Conservation (phyloP, 345 rosid species). For the Arabidopsis suecica region DNA sequence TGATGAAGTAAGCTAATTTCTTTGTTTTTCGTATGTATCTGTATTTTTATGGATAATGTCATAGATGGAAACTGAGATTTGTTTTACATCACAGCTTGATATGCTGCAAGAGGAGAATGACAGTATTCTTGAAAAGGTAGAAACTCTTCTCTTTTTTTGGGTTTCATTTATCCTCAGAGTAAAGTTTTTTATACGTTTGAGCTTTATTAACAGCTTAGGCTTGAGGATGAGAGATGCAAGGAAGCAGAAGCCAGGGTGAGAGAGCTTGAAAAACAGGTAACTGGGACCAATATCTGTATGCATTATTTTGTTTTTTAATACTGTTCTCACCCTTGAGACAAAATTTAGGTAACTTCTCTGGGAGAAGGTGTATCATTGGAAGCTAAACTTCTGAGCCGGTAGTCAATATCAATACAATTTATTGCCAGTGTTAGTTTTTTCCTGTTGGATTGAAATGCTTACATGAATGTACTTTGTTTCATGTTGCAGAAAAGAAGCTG, state of each 20-base stretch:
- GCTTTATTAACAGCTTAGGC: conserved; percentile 67
- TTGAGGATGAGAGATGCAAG: conserved; percentile 83
- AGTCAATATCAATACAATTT: conserved; percentile 25
- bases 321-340: conserved; percentile 28
- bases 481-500: conserved; percentile 89
- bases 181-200: conserved; percentile 20
- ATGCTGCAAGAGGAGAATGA: conserved; percentile 94
- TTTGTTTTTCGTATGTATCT: conserved; percentile 2
- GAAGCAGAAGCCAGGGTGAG: conserved; percentile 91
- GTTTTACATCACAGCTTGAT: conserved; percentile 67
- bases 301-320: conserved; percentile 4
- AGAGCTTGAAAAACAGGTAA: conserved; percentile 99
- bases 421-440: not conserved
- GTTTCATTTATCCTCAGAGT: not conserved
- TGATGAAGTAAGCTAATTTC: conserved; percentile 71
- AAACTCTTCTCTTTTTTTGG: conserved; percentile 11
- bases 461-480: conserved; percentile 34
- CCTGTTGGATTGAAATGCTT: conserved; percentile 3
- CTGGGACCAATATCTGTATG: not conserved
- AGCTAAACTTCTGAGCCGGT: conserved; percentile 95
- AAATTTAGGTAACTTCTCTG: conserved; percentile 77
- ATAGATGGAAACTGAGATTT: conserved; percentile 25
- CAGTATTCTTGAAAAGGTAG: conserved; percentile 67
- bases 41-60: not conserved
- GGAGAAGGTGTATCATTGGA: conserved; percentile 98